phyloP scores from a whole-genome alignment of 345 rosid genomes.

The Kernera saxatilis region DNA sequence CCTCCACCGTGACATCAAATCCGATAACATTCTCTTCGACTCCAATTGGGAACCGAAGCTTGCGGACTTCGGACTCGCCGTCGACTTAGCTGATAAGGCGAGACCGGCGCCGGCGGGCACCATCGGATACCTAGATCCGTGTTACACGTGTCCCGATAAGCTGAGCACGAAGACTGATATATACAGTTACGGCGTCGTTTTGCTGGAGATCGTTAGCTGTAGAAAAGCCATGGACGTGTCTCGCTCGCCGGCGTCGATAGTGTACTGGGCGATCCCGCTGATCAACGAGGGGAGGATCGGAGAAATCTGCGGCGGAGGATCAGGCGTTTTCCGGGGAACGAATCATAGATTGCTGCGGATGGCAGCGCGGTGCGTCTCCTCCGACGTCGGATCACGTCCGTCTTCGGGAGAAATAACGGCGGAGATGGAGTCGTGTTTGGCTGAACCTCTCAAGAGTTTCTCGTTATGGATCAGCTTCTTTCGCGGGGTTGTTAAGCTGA shows the following conservation, averaged over 20 bases:
- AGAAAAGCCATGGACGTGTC: conserved; percentile 58
- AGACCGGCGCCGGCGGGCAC: conserved; percentile 56
- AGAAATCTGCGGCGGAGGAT: conserved; percentile 39
- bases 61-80: conserved; percentile 66
- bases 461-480: conserved; percentile 40
- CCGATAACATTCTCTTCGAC: conserved; percentile 60
- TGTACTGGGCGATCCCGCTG: conserved; percentile 63
- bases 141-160: conserved; percentile 45
- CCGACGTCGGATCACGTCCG: conserved; percentile 42
- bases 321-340: conserved; percentile 21
- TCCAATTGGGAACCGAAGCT: conserved; percentile 51
- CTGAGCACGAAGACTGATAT: conserved; percentile 57
- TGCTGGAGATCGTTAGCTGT: conserved; percentile 60
- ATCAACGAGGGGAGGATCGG: conserved; percentile 24
- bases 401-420: conserved; percentile 38
- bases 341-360: conserved; percentile 37
- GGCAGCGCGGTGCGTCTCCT: conserved; percentile 54
- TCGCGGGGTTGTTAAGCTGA: conserved; percentile 32
- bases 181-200: conserved; percentile 61
- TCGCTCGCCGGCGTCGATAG: conserved; percentile 43
- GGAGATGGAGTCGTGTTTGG: conserved; percentile 34
- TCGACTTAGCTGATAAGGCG: conserved; percentile 33
- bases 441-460: conserved; percentile 31
- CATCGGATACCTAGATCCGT: conserved; percentile 70
- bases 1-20: conserved; percentile 73